Base-by-base conservation (phyloP, 1,139 yeast genomes). In the Pichia sp. region DNA sequence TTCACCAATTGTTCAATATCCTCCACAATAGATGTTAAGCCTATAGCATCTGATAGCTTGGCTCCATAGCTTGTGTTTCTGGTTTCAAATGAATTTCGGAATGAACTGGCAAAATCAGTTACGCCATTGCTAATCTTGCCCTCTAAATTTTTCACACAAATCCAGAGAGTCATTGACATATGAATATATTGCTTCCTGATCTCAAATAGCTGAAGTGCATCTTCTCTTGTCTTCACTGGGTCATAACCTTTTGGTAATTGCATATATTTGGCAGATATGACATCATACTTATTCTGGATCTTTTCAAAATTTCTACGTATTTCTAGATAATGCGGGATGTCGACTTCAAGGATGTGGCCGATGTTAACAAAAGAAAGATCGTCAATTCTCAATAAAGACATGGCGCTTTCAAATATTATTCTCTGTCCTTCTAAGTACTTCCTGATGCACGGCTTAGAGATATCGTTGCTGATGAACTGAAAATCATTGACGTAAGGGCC, bases 141-240 rank as follows among this genome's bases (percentile, higher is more conserved):
- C 44, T 82, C 81, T 52, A 88, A 70, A 11, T 73, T 71, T 11
- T 85, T 76, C 5, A 84, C 70, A 40, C 79, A 78, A 23, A 80
- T 74, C 54, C 86, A 79, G 45, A 88, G 71, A 49, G 85, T 90
- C 57, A 92, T 74, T 0, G 92, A 80, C 0, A 82, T 76, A 56
- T 80, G 81, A n/a, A 88, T 71, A 67, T 92, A 92, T 26, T 82
- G 82, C 61, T 82, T 83, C 49, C 92, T 74, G 5, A 85, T 82
- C 59, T 81, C 85, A 58, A 77, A 85, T 44, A 92, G 72, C 61
- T 89, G 95, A 56, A 80, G 76, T 0, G 96, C 93, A 67, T 90
- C 96, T 64, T 90, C 96, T 59, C 85, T 75, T 1, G 85, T 75
- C 34, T 84, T 80, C 0, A 75, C 69, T 0, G 95, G 80, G 52